Conservation (phyloP, 768 basidiomycete genomes). For the Calvatia gigantea region DNA sequence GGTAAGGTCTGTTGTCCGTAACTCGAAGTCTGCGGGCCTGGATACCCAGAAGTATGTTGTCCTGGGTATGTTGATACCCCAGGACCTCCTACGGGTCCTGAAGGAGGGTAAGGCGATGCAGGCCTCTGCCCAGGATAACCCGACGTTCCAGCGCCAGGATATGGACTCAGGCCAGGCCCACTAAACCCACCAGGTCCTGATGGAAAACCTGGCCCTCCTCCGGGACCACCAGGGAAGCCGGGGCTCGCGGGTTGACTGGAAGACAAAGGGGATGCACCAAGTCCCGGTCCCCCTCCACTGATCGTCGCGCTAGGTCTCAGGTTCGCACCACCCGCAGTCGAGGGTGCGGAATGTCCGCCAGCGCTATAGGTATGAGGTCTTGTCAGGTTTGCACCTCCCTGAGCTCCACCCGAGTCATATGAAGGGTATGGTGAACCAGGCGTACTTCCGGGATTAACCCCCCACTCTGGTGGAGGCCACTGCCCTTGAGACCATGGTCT, state of each 20-base stretch:
- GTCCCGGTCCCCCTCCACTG: slow-evolving; percentile 11
- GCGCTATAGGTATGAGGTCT: slow-evolving; percentile 29
- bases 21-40: slow-evolving; percentile 14
- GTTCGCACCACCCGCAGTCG: slow-evolving; percentile 14
- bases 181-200: background rate
- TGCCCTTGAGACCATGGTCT: slow-evolving; percentile 26
- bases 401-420: slow-evolving; percentile 11
- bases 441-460: slow-evolving; percentile 18
- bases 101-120: background rate
- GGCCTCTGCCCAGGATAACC: slow-evolving; percentile 4
- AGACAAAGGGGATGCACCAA: slow-evolving; percentile 8
- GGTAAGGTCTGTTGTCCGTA: slow-evolving; percentile 13
- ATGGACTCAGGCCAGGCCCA: background rate
- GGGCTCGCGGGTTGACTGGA: background rate
- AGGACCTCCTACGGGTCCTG: background rate
- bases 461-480: slow-evolving; percentile 46
- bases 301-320: slow-evolving; percentile 24
- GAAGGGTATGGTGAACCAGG: slow-evolving; percentile 14
- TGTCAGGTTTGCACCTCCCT: slow-evolving; percentile 29
- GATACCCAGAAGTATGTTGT: slow-evolving; percentile 1
- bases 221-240: background rate
- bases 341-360: slow-evolving; percentile 13
- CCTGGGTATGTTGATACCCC: background rate
- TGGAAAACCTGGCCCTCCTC: background rate
- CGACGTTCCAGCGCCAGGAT: background rate